Evolutionary conservation across 768 basidiomycete genomes (phyloP).

Genomic region (Mycena leptocephala): DNA sequence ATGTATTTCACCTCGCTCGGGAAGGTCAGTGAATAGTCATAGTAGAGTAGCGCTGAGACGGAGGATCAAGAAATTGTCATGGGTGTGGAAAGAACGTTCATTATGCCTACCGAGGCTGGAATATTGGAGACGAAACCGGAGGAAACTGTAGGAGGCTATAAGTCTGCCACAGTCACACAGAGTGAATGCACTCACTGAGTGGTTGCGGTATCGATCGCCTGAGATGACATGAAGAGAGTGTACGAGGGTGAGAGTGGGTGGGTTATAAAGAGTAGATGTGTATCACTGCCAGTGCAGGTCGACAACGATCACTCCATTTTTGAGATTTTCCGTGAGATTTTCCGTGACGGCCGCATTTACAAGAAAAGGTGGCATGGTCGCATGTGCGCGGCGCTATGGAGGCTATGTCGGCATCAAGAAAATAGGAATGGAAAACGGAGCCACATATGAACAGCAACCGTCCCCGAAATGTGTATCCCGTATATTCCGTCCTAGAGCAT

Average conservation of each 20-base stretch:
- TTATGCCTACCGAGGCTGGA: background rate
- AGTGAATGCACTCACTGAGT: background rate
- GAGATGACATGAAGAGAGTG: background rate
- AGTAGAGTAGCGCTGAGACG: background rate
- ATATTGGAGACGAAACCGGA: background rate
- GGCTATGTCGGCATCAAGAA: background rate
- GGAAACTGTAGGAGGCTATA: background rate
- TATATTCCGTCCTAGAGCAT: background rate
- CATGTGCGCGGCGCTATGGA: background rate
- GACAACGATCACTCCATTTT: background rate
- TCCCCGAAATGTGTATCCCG: background rate
- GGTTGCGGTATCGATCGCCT: background rate
- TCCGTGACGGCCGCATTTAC: background rate
- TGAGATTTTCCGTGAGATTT: background rate
- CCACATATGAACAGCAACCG: slow-evolving; percentile 1
- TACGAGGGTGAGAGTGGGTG: background rate
- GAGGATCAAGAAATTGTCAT: background rate
- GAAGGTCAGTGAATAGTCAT: background rate
- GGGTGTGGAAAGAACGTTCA: background rate
- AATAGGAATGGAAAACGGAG: background rate
- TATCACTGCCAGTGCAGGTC: background rate
- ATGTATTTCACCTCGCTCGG: background rate
- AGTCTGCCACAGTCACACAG: background rate
- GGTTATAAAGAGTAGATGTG: background rate
- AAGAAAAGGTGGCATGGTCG: background rate